Conservation (phyloP, 257 asterid species). For the Ligustrum vulgare region DNA sequence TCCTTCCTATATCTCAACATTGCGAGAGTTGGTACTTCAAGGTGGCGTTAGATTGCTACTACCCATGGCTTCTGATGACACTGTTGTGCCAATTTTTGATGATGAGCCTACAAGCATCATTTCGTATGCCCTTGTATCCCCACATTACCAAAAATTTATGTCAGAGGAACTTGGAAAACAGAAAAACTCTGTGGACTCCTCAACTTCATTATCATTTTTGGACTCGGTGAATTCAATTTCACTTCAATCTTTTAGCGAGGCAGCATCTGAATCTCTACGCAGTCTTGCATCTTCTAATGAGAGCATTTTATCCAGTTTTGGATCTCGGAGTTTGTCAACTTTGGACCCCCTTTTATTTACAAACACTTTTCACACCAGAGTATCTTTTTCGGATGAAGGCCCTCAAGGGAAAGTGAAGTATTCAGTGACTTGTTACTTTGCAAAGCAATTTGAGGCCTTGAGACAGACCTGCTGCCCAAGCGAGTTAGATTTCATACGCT, state of each 20-base stretch:
- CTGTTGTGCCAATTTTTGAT: slow-evolving; percentile 64
- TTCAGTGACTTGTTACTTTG: slow-evolving; percentile 68
- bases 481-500: slow-evolving; percentile 15
- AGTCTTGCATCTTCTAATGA: slow-evolving; percentile 44
- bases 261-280: slow-evolving; percentile 38
- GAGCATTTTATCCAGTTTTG: slow-evolving; percentile 36
- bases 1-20: slow-evolving; percentile 59
- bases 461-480: slow-evolving; percentile 59
- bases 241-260: slow-evolving; percentile 48
- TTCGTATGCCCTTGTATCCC: slow-evolving; percentile 57
- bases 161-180: slow-evolving; percentile 46
- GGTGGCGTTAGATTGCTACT: slow-evolving; percentile 63
- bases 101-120: slow-evolving; percentile 81
- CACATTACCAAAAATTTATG: slow-evolving; percentile 49
- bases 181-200: slow-evolving; percentile 40
- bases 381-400: slow-evolving; percentile 59
- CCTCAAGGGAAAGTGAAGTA: slow-evolving; percentile 73
- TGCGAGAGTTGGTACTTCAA: slow-evolving; percentile 49
- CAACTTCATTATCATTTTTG: slow-evolving; percentile 47
- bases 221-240: slow-evolving; percentile 52
- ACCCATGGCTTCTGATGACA: slow-evolving; percentile 46
- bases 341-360: slow-evolving; percentile 45
- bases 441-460: slow-evolving; percentile 69
- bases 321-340: slow-evolving; percentile 44
- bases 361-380: slow-evolving; percentile 50